phyloP scores from a whole-genome alignment of 305 asterid species.

The Fraxinus albicans region DNA sequence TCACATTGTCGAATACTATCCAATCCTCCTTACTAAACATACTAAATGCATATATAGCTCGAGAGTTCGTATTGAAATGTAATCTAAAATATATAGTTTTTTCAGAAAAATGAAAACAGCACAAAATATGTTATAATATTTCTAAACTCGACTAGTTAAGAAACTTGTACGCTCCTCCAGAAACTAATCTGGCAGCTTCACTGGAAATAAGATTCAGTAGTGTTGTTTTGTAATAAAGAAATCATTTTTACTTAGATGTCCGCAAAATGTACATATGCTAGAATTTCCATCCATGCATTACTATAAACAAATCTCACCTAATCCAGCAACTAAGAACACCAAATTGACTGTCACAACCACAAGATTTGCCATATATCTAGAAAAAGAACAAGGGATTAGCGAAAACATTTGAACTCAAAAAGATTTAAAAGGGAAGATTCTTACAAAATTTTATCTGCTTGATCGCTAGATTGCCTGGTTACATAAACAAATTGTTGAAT shows the following conservation, averaged over 20 bases:
- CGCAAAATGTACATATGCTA: background rate
- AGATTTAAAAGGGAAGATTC: background rate
- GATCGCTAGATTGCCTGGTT: conserved; percentile 30
- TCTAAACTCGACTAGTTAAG: background rate
- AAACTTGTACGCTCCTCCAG: background rate
- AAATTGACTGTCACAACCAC: conserved; percentile 37
- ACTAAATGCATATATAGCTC: background rate
- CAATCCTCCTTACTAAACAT: background rate
- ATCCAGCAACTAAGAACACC: conserved; percentile 41
- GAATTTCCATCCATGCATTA: background rate
- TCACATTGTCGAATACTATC: background rate
- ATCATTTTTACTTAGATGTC: background rate
- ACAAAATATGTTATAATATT: background rate
- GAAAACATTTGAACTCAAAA: background rate
- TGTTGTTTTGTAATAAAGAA: background rate
- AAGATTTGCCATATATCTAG: conserved; percentile 45
- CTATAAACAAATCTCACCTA: conserved; percentile 37
- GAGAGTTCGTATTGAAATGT: background rate
- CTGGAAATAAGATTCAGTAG: background rate
- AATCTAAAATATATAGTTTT: too few relatives aligned
- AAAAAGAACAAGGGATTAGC: background rate
- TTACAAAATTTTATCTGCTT: conserved; percentile 40
- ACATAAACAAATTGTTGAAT: conserved; percentile 30
- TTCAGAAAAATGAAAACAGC: background rate
- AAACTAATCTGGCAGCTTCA: background rate